phyloP scores from a whole-genome alignment of 192 early-diverging fungal genomes.

The Gryganskiella cystojenkinii region DNA sequence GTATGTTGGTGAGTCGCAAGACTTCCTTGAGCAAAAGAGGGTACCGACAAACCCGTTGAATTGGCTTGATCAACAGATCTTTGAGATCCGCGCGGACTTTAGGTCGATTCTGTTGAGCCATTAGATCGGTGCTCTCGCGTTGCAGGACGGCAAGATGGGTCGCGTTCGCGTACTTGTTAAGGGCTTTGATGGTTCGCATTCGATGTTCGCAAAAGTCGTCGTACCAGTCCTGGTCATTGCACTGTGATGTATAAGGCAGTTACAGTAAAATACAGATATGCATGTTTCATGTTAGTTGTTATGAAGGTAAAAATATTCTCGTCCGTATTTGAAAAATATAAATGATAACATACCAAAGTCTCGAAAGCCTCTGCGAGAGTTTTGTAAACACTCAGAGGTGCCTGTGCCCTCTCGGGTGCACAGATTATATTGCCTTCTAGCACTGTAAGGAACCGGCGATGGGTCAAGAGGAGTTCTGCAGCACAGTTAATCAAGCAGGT shows the following conservation, averaged over 20 bases:
- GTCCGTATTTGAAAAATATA: background rate
- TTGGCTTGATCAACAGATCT: constrained; percentile 71
- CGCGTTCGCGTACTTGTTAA: constrained; percentile 9
- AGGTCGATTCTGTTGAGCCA: constrained; percentile 22
- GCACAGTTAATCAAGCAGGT: background rate
- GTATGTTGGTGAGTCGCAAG: constrained; percentile 58
- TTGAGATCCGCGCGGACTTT: constrained; percentile 31
- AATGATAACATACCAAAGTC: constrained; percentile 1
- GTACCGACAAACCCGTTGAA: constrained; percentile 94
- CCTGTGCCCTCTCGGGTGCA: constrained; percentile 7
- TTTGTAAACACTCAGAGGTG: constrained; percentile 9
- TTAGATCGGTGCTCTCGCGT: constrained; percentile 32
- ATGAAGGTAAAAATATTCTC: background rate
- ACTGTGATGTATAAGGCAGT: background rate
- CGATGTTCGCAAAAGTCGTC: constrained; percentile 31
- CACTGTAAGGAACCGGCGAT: constrained; percentile 11
- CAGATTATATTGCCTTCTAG: background rate
- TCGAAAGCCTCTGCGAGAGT: constrained; percentile 14
- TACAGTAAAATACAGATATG: background rate
- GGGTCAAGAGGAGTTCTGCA: constrained; percentile 6
- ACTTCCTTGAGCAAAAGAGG: constrained; percentile 80
- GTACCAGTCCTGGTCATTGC: constrained; percentile 11
- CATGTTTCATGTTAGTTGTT: background rate
- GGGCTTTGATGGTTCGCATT: constrained; percentile 17
- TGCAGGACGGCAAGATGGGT: constrained; percentile 7